A percentile compares a stretch with the other conserved stretches of the same genome.
phyloP scores from a whole-genome alignment of 2,329 filamentous ascomycete genomes.

The Colletotrichum sp. region DNA sequence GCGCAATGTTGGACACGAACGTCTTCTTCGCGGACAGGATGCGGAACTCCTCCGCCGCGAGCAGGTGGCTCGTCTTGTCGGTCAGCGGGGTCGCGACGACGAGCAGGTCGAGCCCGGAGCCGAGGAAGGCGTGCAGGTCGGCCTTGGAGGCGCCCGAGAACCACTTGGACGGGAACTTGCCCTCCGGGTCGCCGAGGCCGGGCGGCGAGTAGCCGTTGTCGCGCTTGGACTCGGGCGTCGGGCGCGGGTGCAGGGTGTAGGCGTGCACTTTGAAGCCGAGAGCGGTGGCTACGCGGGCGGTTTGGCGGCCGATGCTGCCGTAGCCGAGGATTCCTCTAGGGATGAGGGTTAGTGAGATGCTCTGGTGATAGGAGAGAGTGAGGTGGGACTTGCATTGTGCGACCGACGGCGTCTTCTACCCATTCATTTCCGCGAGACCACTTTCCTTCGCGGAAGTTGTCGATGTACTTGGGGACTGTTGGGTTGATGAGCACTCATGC shows the following conservation, averaged over 20 bases:
- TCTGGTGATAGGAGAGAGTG: neutral
- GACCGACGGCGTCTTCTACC: conserved; percentile 49
- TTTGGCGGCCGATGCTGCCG: conserved; percentile 59
- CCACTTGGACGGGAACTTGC: conserved; percentile 55
- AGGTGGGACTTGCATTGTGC: conserved; percentile 49
- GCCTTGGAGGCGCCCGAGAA: conserved; percentile 49
- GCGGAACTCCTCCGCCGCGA: conserved; percentile 56
- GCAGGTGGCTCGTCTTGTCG: conserved; percentile 48
- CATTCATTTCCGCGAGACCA: conserved; percentile 43
- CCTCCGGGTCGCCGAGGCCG: conserved; percentile 63
- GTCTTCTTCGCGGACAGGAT: conserved; percentile 52
- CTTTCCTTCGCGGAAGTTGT: conserved; percentile 44
- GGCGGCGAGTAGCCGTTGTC: conserved; percentile 73
- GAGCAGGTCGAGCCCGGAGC: conserved; percentile 56
- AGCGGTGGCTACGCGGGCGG: conserved; percentile 62
- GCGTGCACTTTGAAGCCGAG: conserved; percentile 77
- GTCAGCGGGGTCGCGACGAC: conserved; percentile 59
- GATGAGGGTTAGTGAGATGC: neutral
- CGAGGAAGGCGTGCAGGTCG: conserved; percentile 55
- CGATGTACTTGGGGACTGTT: conserved; percentile 50
- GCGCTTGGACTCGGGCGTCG: conserved; percentile 66
- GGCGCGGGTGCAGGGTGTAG: conserved; percentile 74
- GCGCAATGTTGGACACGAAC: conserved; percentile 74
- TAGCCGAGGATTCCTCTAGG: conserved; percentile 58
- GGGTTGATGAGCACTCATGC: neutral